Base-by-base conservation (phyloP, 106 monocot genomes). In the Acorus gramineus region DNA sequence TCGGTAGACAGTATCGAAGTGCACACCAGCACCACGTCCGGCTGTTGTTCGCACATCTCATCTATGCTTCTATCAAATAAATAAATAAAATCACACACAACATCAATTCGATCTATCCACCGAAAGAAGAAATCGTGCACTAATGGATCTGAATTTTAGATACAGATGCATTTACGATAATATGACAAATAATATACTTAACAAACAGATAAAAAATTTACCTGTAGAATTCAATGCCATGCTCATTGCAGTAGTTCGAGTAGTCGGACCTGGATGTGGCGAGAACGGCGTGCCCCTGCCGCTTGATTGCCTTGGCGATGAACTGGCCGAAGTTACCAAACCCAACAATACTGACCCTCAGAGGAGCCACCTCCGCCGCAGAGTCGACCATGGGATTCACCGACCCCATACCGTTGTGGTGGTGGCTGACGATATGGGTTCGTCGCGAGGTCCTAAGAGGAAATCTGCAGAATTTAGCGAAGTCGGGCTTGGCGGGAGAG, bases 321-420 rank as follows among this genome's bases (percentile, higher is more conserved):
- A 82, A 86, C 72, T 79, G 82, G 8, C 86, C 86, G 46, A 86
- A 86, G 56, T 82, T 86, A 11, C 86, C 86, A 44, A 86, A 86
- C 54, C 86, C 86, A 8, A 79, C 53, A 47, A 86, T 77, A 1
- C 48, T 79, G 44, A 86, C 56, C 69, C 49, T 82, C 49, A 85
- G 14, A 2, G 76, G 68, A 59, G 28, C 28, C 28, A 28, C 28
- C 28, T 28, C 28, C 28, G 28, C 28, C 28, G 28, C 28, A 1
- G 28, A 28, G 0, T 28, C 28, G 28, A 28, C 28, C 1, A 28
- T 28, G 28, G 28, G 28, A 28, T 28, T 28, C 28, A 28, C 28
- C 28, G 28, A 28, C 28, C 28, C 28, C 28, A 28, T 28, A 28
- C 0, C 28, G 28, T 28, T 28, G 28, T 28, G 0, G 28, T 28